A percentile compares a stretch with the other conserved stretches of the same genome.
phyloP scores from a whole-genome alignment of 768 basidiomycete genomes.

The Clitopilus passeckerianus region DNA sequence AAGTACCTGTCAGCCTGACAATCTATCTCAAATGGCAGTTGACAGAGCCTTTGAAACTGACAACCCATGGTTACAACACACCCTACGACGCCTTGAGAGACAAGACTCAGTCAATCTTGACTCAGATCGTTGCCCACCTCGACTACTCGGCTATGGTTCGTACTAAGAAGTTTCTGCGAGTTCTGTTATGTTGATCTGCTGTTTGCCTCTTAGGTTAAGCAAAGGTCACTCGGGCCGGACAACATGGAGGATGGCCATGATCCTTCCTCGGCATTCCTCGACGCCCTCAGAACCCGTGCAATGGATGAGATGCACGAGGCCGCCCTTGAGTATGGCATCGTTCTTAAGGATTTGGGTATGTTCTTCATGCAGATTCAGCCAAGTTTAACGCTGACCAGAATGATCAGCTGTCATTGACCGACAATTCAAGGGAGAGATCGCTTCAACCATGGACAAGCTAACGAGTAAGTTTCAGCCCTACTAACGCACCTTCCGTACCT shows the following conservation, averaged over 20 bases:
- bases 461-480: conserved; percentile 31
- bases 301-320: conserved; percentile 86
- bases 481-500: too few relatives aligned
- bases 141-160: conserved; percentile 41
- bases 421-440: conserved; percentile 88
- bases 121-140: conserved; percentile 80
- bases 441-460: conserved; percentile 78
- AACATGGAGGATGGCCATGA: conserved; percentile 68
- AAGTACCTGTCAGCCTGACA: conserved; percentile 80
- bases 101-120: conserved; percentile 84
- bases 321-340: conserved; percentile 79
- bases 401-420: conserved; percentile 73
- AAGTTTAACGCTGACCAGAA: not conserved
- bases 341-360: conserved; percentile 73
- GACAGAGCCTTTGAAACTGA: conserved; percentile 53
- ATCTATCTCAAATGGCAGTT: conserved; percentile 79
- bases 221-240: conserved; percentile 73
- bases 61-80: conserved; percentile 80
- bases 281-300: conserved; percentile 74
- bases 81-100: conserved; percentile 76
- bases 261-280: conserved; percentile 71
- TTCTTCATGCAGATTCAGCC: not conserved
- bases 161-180: conserved; percentile 1
- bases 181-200: not conserved
- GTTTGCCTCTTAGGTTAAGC: conserved; percentile 61